A percentile compares a stretch with the other conserved stretches of the same genome.
Evolutionary conservation across 768 basidiomycete species (phyloP).

Genomic region (Clitopilus hobsonii): DNA sequence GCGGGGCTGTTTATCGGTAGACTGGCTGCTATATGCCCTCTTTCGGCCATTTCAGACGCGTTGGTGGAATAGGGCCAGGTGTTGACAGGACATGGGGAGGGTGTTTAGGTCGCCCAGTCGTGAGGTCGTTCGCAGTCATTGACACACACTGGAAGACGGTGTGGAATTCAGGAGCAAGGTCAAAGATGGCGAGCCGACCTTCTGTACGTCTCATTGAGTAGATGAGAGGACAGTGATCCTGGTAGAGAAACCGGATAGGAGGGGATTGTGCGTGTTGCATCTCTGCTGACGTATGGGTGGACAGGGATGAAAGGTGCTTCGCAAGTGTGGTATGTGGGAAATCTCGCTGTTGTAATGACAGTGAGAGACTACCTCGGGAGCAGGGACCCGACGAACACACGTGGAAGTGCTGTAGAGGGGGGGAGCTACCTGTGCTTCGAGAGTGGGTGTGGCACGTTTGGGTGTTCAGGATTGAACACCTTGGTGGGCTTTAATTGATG

Average conservation of each 20-base stretch:
- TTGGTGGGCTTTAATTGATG: constrained; percentile 5
- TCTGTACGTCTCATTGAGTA: constrained; percentile 19
- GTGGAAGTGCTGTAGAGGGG: constrained; percentile 31
- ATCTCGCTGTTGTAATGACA: constrained; percentile 25
- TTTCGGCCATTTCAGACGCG: constrained; percentile 2
- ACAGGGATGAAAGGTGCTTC: constrained; percentile 14
- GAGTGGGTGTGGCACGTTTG: constrained; percentile 23
- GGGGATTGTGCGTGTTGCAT: constrained; percentile 6
- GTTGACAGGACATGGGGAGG: constrained; percentile 17
- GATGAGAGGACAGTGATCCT: constrained; percentile 5
- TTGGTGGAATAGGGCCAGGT: constrained; percentile 8
- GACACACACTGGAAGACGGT: constrained; percentile 28
- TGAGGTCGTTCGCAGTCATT: constrained; percentile 18
- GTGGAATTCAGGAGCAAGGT: constrained; percentile 12
- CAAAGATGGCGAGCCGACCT: constrained; percentile 27
- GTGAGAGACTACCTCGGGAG: constrained; percentile 27
- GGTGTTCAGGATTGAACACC: constrained; percentile 8
- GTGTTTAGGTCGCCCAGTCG: constrained; percentile 9
- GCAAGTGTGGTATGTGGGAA: constrained; percentile 18
- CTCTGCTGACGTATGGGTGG: constrained; percentile 9
- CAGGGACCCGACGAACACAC: constrained; percentile 29
- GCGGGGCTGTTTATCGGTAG: constrained; percentile 8
- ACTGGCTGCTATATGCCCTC: constrained; percentile 8
- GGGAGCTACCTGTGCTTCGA: constrained; percentile 33
- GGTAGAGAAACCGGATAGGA: constrained; percentile 6